Conservation (phyloP, 768 basidiomycete species). For the Boletus huronensis region DNA sequence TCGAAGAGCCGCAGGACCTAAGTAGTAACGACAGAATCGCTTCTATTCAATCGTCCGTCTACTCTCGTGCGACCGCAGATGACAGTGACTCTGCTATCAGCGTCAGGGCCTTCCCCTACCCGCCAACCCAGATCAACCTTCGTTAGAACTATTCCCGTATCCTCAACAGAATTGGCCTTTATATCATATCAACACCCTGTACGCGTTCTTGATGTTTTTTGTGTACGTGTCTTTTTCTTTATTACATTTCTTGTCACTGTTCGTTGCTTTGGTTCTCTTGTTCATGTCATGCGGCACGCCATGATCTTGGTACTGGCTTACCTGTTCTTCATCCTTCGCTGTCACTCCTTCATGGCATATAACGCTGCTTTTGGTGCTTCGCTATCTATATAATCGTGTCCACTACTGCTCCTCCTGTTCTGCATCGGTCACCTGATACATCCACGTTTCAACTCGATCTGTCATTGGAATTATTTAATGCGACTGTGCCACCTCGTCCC, state of each 20-base stretch:
- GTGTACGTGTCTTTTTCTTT: constrained; percentile 16
- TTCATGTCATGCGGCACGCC: constrained; percentile 7
- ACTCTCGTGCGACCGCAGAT: constrained; percentile 28
- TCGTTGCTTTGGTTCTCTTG: constrained; percentile 6
- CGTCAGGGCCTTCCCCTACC: constrained; percentile 30
- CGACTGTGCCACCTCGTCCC: background rate
- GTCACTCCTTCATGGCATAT: constrained; percentile 14
- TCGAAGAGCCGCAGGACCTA: constrained; percentile 49
- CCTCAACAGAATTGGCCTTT: background rate
- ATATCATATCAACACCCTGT: constrained; percentile 5
- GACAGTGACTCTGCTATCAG: constrained; percentile 26
- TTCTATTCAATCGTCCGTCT: constrained; percentile 54
- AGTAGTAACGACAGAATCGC: constrained; percentile 47
- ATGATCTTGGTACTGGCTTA: constrained; percentile 17
- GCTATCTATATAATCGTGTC: constrained; percentile 7
- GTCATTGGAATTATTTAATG: background rate
- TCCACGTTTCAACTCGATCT: background rate
- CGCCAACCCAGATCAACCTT: constrained; percentile 18
- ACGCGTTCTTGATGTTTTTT: constrained; percentile 10
- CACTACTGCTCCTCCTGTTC: constrained; percentile 1
- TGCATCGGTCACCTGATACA: constrained; percentile 1
- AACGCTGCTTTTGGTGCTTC: background rate
- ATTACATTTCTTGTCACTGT: constrained; percentile 4
- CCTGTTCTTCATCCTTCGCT: background rate
- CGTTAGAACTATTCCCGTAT: constrained; percentile 4